phyloP scores from a whole-genome alignment of 805 yeast species.

The Pichia eremophila region DNA sequence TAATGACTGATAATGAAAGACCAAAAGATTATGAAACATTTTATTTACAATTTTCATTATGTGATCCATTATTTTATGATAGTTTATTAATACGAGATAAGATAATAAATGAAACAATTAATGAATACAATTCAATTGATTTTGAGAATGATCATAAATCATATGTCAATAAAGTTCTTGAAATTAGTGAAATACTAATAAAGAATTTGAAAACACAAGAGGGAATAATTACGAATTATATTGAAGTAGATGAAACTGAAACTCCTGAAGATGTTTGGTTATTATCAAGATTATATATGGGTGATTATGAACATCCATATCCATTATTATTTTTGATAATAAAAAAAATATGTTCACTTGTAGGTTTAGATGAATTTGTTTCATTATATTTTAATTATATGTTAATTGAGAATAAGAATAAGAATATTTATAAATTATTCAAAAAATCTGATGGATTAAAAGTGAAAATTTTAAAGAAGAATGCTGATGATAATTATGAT shows the following conservation, averaged over 20 bases:
- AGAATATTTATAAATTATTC: too few relatives aligned
- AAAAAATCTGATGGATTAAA: too few relatives aligned
- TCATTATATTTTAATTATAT: background rate
- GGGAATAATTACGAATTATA: background rate
- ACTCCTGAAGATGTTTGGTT: background rate
- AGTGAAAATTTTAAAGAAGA: background rate
- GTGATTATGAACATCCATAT: background rate
- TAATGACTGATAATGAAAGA: background rate
- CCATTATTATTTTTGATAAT: background rate
- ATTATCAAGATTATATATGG: background rate
- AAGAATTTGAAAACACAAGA: background rate
- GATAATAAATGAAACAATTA: constrained; percentile 1
- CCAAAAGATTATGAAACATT: constrained; percentile 9
- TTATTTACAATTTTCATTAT: constrained; percentile 8
- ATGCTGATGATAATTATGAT: too few relatives aligned
- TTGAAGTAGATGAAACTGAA: background rate
- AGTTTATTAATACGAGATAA: constrained; percentile 7
- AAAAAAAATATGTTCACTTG: background rate
- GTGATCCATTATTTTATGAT: constrained; percentile 20
- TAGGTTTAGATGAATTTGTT: background rate
- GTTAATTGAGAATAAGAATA: too few relatives aligned
- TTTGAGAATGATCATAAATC: background rate
- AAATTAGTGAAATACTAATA: background rate
- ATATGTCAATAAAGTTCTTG: too few relatives aligned
- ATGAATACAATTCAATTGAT: background rate